A percentile compares a stretch with the other conserved stretches of the same genome.
phyloP scores from a whole-genome alignment of 106 monocot species.

The Acanthochlamys bracteata region DNA sequence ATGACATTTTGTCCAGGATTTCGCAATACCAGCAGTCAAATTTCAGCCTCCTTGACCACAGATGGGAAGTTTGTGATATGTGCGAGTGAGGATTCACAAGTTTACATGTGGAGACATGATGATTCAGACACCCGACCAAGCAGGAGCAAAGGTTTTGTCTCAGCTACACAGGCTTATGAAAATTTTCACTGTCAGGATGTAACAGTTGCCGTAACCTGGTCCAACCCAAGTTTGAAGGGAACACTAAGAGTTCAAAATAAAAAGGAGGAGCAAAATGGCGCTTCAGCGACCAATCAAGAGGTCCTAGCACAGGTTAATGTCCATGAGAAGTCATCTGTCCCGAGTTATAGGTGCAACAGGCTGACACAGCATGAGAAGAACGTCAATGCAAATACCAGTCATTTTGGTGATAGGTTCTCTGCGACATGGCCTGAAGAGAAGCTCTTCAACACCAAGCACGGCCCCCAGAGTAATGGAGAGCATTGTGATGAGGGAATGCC shows the following conservation, averaged over 20 bases:
- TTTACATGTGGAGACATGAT: slow-evolving; percentile 58
- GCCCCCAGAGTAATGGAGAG: slow-evolving; percentile 18
- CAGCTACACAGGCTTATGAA: slow-evolving; percentile 41
- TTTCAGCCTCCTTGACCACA: slow-evolving; percentile 45
- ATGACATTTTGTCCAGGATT: slow-evolving; percentile 25
- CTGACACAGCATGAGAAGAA: not conserved
- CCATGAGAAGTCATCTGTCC: not conserved
- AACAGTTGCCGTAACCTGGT: slow-evolving; percentile 51
- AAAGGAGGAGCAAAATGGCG: slow-evolving; percentile 1
- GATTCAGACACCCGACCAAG: slow-evolving; percentile 27
- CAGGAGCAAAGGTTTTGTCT: slow-evolving; percentile 23
- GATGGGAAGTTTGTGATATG: slow-evolving; percentile 52
- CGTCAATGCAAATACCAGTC: slow-evolving; percentile 2
- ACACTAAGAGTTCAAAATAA: not conserved
- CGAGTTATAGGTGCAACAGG: not conserved
- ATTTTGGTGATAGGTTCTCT: slow-evolving; percentile 21
- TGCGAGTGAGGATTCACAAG: slow-evolving; percentile 63
- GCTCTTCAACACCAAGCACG: slow-evolving; percentile 9
- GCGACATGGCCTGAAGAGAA: slow-evolving; percentile 49
- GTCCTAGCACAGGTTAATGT: not conserved
- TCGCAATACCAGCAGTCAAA: slow-evolving; percentile 59
- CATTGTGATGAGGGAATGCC: slow-evolving; percentile 3
- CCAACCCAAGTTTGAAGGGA: slow-evolving; percentile 3
- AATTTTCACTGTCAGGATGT: slow-evolving; percentile 55
- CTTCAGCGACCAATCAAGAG: not conserved